Conservation (phyloP, 2,329 filamentous ascomycete genomes). For the Stagonosporopsis cucurbitacearum region DNA sequence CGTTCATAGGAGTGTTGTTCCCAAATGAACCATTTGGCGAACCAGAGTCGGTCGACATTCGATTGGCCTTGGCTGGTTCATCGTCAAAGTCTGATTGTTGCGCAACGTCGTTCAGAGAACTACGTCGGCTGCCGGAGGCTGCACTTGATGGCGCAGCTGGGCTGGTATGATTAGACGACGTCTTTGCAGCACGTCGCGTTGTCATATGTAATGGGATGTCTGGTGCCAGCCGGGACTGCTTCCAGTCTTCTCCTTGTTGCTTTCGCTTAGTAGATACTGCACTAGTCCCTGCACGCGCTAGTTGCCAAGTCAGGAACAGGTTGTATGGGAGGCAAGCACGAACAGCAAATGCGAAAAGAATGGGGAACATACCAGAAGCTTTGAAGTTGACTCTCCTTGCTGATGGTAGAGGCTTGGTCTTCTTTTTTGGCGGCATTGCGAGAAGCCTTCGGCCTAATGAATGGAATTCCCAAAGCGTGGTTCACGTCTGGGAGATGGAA, state of each 20-base stretch:
- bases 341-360: conserved; percentile 16
- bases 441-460: not conserved
- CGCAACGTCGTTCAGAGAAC: conserved; percentile 46
- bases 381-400: conserved; percentile 16
- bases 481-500: not conserved
- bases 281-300: conserved; percentile 13
- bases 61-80: conserved; percentile 49
- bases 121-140: conserved; percentile 49
- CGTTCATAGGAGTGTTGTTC: conserved; percentile 40
- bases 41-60: conserved; percentile 48
- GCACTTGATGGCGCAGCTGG: conserved; percentile 44
- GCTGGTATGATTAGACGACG: conserved; percentile 45
- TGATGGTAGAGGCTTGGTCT: conserved; percentile 25
- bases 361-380: conserved; percentile 28
- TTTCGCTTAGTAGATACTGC: conserved; percentile 36
- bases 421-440: conserved; percentile 47
- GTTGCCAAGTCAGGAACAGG: conserved; percentile 46
- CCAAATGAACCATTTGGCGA: conserved; percentile 44
- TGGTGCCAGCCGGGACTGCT: conserved; percentile 52
- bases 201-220: conserved; percentile 59
- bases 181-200: conserved; percentile 53
- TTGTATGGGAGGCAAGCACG: conserved; percentile 36
- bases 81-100: conserved; percentile 43
- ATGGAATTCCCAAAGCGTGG: not conserved
- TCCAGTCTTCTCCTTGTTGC: conserved; percentile 23